phyloP scores from a whole-genome alignment of 2,329 filamentous ascomycete genomes.

The Colletotrichum graminicola region DNA sequence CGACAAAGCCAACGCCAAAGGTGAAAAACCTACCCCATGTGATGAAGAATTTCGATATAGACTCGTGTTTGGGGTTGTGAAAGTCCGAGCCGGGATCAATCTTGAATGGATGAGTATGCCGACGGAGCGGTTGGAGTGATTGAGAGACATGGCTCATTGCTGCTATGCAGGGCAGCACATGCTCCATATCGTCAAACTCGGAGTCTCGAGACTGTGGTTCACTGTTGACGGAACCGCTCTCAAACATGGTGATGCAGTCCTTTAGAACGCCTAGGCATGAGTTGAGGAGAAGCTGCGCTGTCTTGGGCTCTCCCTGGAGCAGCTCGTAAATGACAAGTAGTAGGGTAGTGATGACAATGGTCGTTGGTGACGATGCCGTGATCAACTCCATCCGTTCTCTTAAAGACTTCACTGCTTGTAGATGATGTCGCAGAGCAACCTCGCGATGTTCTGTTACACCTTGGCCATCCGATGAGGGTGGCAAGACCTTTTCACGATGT shows the following conservation, averaged over 20 bases:
- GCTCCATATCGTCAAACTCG: conserved; percentile 41
- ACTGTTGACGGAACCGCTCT: neutral
- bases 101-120: conserved; percentile 36
- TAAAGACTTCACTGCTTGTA: conserved; percentile 26
- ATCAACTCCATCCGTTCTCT: conserved; percentile 19
- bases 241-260: conserved; percentile 26
- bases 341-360: conserved; percentile 33
- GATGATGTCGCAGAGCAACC: conserved; percentile 28
- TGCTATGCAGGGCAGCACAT: conserved; percentile 40
- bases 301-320: conserved; percentile 37
- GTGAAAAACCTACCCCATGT: conserved; percentile 39
- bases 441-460: conserved; percentile 20
- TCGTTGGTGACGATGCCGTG: conserved; percentile 28
- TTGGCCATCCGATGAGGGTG: neutral
- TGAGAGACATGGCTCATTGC: conserved; percentile 41
- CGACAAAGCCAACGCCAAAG: conserved; percentile 30
- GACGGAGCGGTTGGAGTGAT: conserved; percentile 22
- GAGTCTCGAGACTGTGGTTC: neutral
- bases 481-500: neutral
- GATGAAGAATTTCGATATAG: conserved; percentile 29
- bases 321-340: conserved; percentile 41
- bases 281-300: conserved; percentile 34
- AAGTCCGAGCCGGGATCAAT: conserved; percentile 24
- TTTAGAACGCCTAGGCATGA: conserved; percentile 30
- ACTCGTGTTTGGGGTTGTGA: conserved; percentile 17